phyloP scores from a whole-genome alignment of 139 green algal species.

The Haematococcus lacustris region DNA sequence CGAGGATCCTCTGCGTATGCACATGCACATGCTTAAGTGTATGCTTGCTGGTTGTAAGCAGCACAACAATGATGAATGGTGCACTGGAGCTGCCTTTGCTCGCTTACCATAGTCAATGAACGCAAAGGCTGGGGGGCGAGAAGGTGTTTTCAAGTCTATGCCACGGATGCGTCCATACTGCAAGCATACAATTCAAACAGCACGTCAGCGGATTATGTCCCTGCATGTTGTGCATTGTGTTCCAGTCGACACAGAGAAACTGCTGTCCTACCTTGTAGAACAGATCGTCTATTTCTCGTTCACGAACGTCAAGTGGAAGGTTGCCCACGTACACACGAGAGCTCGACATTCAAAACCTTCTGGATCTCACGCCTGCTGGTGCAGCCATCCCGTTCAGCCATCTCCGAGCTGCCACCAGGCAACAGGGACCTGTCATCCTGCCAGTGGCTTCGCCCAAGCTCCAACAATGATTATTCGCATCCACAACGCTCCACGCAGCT shows the following conservation, averaged over 20 bases:
- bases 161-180: slow-evolving; percentile 74
- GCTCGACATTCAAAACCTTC: background rate
- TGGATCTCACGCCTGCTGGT: no score
- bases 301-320: slow-evolving; percentile 73
- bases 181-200: background rate
- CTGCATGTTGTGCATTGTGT: no score
- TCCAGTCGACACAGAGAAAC: no score
- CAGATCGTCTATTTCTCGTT: slow-evolving; percentile 81
- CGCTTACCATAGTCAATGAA: slow-evolving; percentile 76
- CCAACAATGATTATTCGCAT: no score
- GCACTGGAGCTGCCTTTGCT: background rate
- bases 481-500: no score
- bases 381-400: no score
- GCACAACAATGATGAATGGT: background rate
- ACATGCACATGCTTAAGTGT: no score
- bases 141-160: slow-evolving; percentile 81
- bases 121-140: slow-evolving; percentile 74
- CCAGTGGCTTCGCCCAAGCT: no score
- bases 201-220: no score
- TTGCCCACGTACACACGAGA: slow-evolving; percentile 71
- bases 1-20: slow-evolving; percentile 34
- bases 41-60: no score
- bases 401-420: no score
- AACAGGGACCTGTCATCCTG: no score
- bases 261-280: slow-evolving; percentile 81